Percentiles rank a stretch among this genome's conserved stretches.
These are phyloP conservation scores for Saccharomycopsis schoenii DNA, from an alignment of 805 yeast species.

Conservation along the genomic window DNA sequence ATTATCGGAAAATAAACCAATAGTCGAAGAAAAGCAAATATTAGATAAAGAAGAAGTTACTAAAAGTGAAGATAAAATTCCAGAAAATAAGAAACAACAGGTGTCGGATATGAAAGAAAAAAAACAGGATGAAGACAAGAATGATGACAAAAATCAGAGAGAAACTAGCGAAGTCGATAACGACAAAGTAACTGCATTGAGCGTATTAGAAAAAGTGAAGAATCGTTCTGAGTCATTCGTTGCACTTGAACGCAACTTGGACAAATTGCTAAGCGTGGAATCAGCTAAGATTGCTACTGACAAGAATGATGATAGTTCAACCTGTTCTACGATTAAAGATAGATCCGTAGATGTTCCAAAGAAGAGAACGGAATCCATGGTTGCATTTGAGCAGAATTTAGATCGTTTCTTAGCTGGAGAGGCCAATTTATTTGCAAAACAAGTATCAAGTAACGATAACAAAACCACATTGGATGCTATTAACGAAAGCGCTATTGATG, in stretches of 20 bases:
- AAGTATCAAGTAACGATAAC: neutral
- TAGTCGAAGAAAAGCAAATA: neutral
- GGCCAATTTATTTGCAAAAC: neutral
- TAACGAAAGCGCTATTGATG: constrained; percentile 15
- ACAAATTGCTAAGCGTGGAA: constrained; percentile 5
- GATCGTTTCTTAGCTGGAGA: constrained; percentile 17
- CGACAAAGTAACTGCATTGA: neutral
- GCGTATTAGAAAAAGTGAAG: neutral
- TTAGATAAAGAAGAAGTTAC: neutral
- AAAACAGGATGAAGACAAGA: neutral
- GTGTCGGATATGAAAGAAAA: neutral
- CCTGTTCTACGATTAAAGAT: neutral
- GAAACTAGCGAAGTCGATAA: neutral
- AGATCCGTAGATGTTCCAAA: neutral
- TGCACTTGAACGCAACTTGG: constrained; percentile 15
- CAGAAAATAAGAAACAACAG: neutral
- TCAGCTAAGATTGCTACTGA: neutral
- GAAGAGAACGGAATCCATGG: constrained; percentile 14
- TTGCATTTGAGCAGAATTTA: constrained; percentile 16
- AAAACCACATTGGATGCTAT: neutral
- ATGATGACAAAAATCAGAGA: neutral
- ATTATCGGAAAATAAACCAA: neutral
- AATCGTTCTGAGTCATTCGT: constrained; percentile 13
- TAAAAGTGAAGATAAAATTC: neutral
- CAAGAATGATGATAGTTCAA: neutral